Evolutionary conservation across 208 protist genomes (phyloP).

Genomic region (Trypanosoma platydactyli): DNA sequence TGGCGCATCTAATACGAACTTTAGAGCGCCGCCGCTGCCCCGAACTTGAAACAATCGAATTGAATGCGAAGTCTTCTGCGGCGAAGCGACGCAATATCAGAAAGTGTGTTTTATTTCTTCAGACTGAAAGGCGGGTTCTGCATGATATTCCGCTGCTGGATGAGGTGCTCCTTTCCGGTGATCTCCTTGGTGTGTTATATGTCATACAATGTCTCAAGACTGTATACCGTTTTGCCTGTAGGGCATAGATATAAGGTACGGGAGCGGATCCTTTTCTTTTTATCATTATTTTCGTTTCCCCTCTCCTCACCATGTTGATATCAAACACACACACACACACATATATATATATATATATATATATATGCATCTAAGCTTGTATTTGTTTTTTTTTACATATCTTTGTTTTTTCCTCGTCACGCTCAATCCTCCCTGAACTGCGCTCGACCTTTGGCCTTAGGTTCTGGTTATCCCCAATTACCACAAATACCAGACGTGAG

Average conservation of each 20-base stretch:
- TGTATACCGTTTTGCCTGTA: conserved; percentile 29
- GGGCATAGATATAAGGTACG: conserved; percentile 8
- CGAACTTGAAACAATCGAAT: conserved; percentile 59
- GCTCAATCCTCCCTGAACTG: neutral
- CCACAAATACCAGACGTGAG: no score
- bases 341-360: conserved; percentile 1
- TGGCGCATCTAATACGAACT: conserved; percentile 54
- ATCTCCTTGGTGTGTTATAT: conserved; percentile 40
- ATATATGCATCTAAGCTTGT: no score
- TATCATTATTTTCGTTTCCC: conserved; percentile 5
- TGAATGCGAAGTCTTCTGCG: conserved; percentile 38
- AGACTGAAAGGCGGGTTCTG: conserved; percentile 37
- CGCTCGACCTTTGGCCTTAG: neutral
- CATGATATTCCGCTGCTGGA: conserved; percentile 47
- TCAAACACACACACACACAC: no score
- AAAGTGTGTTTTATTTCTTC: conserved; percentile 66
- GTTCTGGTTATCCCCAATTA: neutral
- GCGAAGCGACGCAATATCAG: conserved; percentile 79
- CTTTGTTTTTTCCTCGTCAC: neutral
- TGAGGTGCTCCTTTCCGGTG: conserved; percentile 53
- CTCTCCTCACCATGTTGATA: no score
- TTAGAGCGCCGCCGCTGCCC: conserved; percentile 69
- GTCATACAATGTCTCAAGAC: conserved; percentile 38
- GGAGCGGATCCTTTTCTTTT: conserved; percentile 2
- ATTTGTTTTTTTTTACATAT: conserved; percentile 6